phyloP scores from a whole-genome alignment of 352 stramenopile genomes.

The Globisporangium okanoganense region DNA sequence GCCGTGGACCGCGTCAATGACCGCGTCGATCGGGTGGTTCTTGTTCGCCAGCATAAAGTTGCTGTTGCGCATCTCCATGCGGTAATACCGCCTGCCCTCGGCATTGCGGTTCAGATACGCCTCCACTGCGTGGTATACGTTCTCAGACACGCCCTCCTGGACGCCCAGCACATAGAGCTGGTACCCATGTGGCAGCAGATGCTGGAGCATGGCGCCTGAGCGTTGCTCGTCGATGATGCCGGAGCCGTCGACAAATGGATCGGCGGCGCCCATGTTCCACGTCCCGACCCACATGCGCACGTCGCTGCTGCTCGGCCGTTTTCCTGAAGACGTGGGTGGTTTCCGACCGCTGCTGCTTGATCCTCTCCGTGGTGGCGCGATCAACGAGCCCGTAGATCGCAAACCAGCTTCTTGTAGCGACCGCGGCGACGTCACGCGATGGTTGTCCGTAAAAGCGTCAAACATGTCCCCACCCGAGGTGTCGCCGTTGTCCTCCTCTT shows the following conservation, averaged over 20 bases:
- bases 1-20: conserved; percentile 77
- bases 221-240: conserved; percentile 76
- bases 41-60: conserved; percentile 66
- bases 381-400: conserved; percentile 37
- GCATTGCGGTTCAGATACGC: conserved; percentile 78
- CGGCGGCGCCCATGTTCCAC: conserved; percentile 85
- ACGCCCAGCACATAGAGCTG: conserved; percentile 85
- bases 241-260: conserved; percentile 69
- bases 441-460: not conserved
- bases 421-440: conserved; percentile 50
- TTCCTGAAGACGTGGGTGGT: conserved; percentile 4
- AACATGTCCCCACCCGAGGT: conserved; percentile 1
- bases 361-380: conserved; percentile 14
- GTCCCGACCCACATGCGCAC: conserved; percentile 80
- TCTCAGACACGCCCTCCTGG: conserved; percentile 84
- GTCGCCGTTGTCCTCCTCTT: conserved; percentile 20
- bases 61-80: conserved; percentile 74
- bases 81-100: conserved; percentile 50
- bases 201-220: conserved; percentile 63
- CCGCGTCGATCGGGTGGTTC: conserved; percentile 54
- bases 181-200: conserved; percentile 77
- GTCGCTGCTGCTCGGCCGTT: conserved; percentile 41
- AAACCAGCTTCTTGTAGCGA: conserved; percentile 62
- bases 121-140: conserved; percentile 77
- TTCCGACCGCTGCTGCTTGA: conserved; percentile 7